Evolutionary conservation across 768 basidiomycete genomes (phyloP), one percentile per base, ranked within the genome.

Genomic region (Filobasidium wieringae): DNA sequence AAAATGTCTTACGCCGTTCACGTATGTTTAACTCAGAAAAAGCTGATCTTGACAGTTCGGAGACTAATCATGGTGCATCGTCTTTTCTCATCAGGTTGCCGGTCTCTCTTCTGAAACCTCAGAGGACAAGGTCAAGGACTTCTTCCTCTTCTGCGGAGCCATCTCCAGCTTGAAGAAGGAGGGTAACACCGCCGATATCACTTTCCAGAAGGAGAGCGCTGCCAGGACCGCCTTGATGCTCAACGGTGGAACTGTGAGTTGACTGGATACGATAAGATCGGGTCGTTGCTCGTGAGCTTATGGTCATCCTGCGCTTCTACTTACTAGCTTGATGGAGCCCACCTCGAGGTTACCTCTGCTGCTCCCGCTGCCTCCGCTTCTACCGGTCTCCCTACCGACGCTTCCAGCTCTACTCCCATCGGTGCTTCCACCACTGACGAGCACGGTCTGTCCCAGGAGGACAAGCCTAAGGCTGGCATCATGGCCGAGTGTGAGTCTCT

Each of bases 151-250:
- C 76, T 95, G 90, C 69, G 91, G 91, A 77, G 85, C 81, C 84
- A 77, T 81, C 47, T 65, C 68, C 19, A 64, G 62, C 32, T 73
- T 76, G 51, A 73, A 71, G 14, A 76, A 74, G 51, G 71, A 68
- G 12, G 72, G 70, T 30, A 64, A 77, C 49, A 76, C 77, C 19
- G 92, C 91, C n/a, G 78, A 78, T 29, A 81, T 97, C 64, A 75
- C 81, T 51, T 97, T 95, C 67, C 85, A 87, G 72, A 95, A 92
- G 71, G 70, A 73, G 54, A 63, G 81, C 2, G 86, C 90, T 1
- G 89, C 85, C 6, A 84, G 84, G 74, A 93, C 90, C 0, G 90
- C 89, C 12, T 73, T 87, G 51, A 87, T 93, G 84, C 82, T 85
- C 14, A 72, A 72, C 62, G 72, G 72, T 50, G 72, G 72, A 51